phyloP scores from a whole-genome alignment of 176 grass and related monocot genomes.

The Chloris gayana region DNA sequence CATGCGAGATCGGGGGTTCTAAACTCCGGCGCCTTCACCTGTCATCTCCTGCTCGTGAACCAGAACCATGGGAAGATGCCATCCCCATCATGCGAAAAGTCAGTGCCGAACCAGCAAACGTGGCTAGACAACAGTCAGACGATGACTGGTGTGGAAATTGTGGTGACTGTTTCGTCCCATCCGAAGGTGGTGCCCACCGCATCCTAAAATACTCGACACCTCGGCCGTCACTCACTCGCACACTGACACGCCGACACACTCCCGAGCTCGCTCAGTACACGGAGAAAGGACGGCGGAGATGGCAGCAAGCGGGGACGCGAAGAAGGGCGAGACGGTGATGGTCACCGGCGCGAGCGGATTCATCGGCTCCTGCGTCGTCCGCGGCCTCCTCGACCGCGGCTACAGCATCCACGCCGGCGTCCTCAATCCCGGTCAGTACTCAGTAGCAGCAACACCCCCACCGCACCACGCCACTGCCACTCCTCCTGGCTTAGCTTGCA shows the following conservation, averaged over 20 bases:
- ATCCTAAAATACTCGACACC: slow-evolving; percentile 13
- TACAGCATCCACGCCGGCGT: slow-evolving; percentile 81
- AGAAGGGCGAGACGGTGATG: slow-evolving; percentile 46
- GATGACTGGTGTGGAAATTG: not conserved
- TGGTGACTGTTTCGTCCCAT: not conserved
- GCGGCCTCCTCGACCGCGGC: slow-evolving; percentile 68
- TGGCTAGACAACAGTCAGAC: not conserved
- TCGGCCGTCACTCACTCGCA: not conserved
- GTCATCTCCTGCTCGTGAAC: too few relatives aligned
- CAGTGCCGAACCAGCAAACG: too few relatives aligned
- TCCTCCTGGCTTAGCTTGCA: too few relatives aligned
- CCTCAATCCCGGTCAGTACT: slow-evolving; percentile 69
- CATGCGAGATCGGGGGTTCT: too few relatives aligned
- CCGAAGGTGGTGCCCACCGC: not conserved
- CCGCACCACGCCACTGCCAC: not conserved
- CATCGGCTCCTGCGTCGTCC: slow-evolving; percentile 75
- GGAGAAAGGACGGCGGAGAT: not conserved
- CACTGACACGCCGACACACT: not conserved
- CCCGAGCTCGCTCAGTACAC: not conserved
- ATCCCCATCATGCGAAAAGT: too few relatives aligned
- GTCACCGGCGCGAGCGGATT: slow-evolving; percentile 93
- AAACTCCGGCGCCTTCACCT: too few relatives aligned
- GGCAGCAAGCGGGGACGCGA: not conserved
- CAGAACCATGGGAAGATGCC: too few relatives aligned
- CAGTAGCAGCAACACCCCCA: not conserved